Conservation (phyloP, 2,329 filamentous ascomycete species). For the Seiridium cupressi region DNA sequence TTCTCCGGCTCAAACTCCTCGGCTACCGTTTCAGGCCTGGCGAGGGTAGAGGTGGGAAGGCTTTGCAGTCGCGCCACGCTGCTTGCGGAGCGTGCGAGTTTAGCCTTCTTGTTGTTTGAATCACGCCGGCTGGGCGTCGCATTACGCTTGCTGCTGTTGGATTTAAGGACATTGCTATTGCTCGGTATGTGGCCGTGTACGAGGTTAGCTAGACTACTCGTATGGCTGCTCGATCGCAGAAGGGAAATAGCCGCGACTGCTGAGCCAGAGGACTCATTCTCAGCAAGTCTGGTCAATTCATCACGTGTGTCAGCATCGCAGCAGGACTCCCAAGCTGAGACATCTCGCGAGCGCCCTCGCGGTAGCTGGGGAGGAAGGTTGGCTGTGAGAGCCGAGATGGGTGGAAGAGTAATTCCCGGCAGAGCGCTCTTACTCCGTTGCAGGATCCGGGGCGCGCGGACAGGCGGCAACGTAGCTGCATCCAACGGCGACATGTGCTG, state of each 20-base stretch:
- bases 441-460: constrained; percentile 50
- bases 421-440: constrained; percentile 72
- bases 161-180: constrained; percentile 37
- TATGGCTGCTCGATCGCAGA: constrained; percentile 65
- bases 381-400: constrained; percentile 51
- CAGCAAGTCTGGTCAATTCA: constrained; percentile 76
- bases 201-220: constrained; percentile 34
- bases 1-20: constrained; percentile 21
- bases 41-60: constrained; percentile 23
- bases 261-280: constrained; percentile 76
- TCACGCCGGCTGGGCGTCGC: constrained; percentile 32
- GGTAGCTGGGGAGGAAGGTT: constrained; percentile 53
- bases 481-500: constrained; percentile 46
- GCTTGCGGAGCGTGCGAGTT: constrained; percentile 58
- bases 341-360: constrained; percentile 79
- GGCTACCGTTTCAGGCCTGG: constrained; percentile 15
- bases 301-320: constrained; percentile 78
- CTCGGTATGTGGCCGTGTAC: constrained; percentile 30
- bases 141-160: constrained; percentile 67
- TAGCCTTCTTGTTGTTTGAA: constrained; percentile 56
- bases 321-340: constrained; percentile 87
- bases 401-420: constrained; percentile 54
- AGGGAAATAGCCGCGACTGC: constrained; percentile 80
- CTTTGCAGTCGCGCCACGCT: constrained; percentile 62
- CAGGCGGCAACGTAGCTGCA: constrained; percentile 43